These are phyloP conservation scores for Strobilomyces confusus DNA, from an alignment of 768 basidiomycete genomes.

Conservation along the genomic window DNA sequence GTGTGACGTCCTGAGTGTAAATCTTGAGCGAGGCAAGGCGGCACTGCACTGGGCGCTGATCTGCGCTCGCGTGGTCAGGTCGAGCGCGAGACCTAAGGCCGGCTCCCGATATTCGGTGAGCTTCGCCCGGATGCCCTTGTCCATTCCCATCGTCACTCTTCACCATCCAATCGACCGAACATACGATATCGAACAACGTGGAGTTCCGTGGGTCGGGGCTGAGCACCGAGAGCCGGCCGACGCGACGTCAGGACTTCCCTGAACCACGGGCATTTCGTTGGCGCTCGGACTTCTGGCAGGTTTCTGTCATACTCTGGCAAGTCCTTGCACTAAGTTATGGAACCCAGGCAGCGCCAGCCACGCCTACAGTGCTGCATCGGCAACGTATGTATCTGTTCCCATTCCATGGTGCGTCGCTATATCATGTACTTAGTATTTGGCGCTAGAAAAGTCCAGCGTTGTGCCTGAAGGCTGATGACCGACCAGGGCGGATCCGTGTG, in stretches of 20 bases:
- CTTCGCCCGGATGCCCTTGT: neutral
- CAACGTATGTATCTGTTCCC: no score
- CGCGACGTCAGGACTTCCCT: neutral
- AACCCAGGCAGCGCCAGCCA: no score
- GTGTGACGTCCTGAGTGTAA: neutral
- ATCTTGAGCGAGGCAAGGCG: conserved; percentile 2
- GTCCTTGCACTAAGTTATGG: no score
- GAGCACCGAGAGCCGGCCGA: neutral
- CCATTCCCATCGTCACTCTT: neutral
- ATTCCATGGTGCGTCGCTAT: no score
- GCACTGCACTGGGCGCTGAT: conserved; percentile 9
- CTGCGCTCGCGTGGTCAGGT: conserved; percentile 5
- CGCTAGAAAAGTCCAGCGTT: no score
- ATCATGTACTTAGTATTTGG: no score
- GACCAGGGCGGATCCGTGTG: no score
- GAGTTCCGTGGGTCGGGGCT: neutral
- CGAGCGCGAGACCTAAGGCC: neutral
- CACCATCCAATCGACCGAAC: neutral
- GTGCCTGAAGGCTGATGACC: no score
- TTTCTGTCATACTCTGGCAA: neutral
- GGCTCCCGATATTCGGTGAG: no score
- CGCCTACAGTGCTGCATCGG: no score
- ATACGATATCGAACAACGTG: neutral
- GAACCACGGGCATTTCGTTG: no score
- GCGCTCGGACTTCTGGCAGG: no score